Evolutionary conservation across 495 filamentous ascomycete genomes (phyloP).

Genomic region (Pyrenopolyporus hunteri): DNA sequence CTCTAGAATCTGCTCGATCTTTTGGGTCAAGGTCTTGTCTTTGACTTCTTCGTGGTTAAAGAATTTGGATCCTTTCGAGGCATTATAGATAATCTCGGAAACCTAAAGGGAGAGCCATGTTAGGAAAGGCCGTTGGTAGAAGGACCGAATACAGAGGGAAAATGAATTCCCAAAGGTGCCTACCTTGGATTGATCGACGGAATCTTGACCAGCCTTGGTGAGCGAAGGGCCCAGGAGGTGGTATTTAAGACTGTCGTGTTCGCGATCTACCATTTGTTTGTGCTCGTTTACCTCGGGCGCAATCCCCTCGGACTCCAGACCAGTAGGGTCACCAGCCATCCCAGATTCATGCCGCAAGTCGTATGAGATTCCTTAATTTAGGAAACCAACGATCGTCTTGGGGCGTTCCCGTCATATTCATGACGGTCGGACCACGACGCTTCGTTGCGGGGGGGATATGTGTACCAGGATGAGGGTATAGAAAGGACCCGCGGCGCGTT

Average conservation of each 20-base stretch:
- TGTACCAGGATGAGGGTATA: no score
- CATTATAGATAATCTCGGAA: conserved; percentile 97
- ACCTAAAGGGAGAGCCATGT: conserved; percentile 55
- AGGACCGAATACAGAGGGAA: no score
- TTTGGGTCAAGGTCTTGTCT: conserved; percentile 82
- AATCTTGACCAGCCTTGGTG: conserved; percentile 92
- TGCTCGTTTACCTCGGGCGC: conserved; percentile 3
- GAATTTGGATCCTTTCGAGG: conserved; percentile 95
- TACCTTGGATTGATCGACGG: conserved; percentile 89
- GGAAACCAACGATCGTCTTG: no score
- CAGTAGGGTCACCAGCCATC: conserved; percentile 8
- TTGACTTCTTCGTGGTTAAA: conserved; percentile 89
- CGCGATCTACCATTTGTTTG: conserved; percentile 24
- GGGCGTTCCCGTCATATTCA: no score
- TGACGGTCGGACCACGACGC: no score
- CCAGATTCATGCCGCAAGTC: background rate
- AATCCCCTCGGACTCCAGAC: conserved; percentile 1
- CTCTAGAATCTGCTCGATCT: conserved; percentile 79
- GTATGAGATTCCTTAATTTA: conserved; percentile 3
- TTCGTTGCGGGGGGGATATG: no score
- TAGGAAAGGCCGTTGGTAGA: background rate
- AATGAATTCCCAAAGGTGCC: conserved; percentile 1
- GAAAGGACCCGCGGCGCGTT: no score
- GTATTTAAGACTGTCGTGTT: conserved; percentile 60
- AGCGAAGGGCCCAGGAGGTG: conserved; percentile 88